Conservation (phyloP, 106 monocot species). For the Hemerocallis citrina region DNA sequence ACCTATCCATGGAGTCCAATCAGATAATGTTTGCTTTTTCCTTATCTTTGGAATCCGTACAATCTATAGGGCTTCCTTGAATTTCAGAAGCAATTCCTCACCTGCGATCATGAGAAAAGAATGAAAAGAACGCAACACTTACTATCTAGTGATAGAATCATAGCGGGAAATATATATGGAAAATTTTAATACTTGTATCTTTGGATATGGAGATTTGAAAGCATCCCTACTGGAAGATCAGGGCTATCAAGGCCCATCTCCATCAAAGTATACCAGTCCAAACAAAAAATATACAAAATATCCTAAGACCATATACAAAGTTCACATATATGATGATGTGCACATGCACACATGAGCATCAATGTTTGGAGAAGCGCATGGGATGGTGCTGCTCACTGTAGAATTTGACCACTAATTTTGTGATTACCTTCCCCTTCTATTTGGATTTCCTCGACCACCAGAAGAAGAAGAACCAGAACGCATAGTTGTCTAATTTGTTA, state of each 20-base stretch:
- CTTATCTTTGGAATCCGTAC: background rate
- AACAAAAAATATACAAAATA: background rate
- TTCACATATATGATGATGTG: too few relatives aligned
- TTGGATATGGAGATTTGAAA: constrained; percentile 46
- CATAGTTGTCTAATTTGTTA: too few relatives aligned
- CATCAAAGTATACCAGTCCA: constrained; percentile 55
- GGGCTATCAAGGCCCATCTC: constrained; percentile 49
- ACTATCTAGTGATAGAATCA: too few relatives aligned
- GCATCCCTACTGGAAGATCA: constrained; percentile 56
- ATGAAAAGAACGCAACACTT: background rate
- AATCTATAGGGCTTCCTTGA: constrained; percentile 21
- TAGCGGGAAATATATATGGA: background rate
- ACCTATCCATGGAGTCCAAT: constrained; percentile 61
- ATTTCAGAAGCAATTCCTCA: constrained; percentile 43
- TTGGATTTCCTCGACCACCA: too few relatives aligned
- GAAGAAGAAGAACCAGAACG: too few relatives aligned
- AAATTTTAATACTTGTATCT: constrained; percentile 25
- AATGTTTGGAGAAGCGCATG: too few relatives aligned
- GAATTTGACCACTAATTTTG: too few relatives aligned
- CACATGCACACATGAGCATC: too few relatives aligned
- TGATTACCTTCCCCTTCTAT: too few relatives aligned
- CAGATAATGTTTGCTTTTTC: constrained; percentile 6
- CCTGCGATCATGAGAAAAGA: constrained; percentile 14
- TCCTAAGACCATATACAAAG: too few relatives aligned
- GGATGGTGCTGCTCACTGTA: too few relatives aligned